These are phyloP conservation scores for Pseudoneurospora amorphoporcata DNA, from an alignment of 495 filamentous ascomycete genomes.

Conservation along the genomic window DNA sequence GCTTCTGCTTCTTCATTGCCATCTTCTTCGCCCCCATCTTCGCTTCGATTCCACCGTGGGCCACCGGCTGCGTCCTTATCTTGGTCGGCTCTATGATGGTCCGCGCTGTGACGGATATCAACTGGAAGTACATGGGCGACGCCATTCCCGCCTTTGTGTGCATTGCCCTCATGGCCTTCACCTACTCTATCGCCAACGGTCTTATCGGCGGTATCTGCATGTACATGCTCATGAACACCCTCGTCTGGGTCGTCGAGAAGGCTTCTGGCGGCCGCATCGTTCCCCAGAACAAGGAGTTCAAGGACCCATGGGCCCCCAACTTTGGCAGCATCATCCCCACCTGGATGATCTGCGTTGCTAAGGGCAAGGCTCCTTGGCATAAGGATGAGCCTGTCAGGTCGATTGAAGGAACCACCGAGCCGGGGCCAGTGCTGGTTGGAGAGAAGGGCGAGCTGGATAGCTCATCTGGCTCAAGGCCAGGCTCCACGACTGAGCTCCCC, in stretches of 20 bases:
- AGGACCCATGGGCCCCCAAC: constrained; percentile 65
- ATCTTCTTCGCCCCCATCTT: constrained; percentile 84
- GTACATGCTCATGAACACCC: constrained; percentile 58
- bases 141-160: constrained; percentile 72
- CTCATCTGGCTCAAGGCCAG: neutral
- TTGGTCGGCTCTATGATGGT: constrained; percentile 78
- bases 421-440: neutral
- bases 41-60: constrained; percentile 75
- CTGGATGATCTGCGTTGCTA: constrained; percentile 50
- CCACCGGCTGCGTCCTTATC: constrained; percentile 71
- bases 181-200: constrained; percentile 68
- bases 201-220: constrained; percentile 65
- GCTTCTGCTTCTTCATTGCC: constrained; percentile 73
- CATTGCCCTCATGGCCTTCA: constrained; percentile 78
- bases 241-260: constrained; percentile 55
- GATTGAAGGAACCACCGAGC: neutral
- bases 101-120: constrained; percentile 62
- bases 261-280: constrained; percentile 55
- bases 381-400: neutral
- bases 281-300: constrained; percentile 59
- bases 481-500: neutral
- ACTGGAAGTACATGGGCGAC: constrained; percentile 73
- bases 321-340: constrained; percentile 58
- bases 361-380: constrained; percentile 41
- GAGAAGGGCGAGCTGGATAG: neutral